Base-by-base conservation (phyloP, 2,329 filamentous ascomycete genomes). In the Microascus cirrosus region DNA sequence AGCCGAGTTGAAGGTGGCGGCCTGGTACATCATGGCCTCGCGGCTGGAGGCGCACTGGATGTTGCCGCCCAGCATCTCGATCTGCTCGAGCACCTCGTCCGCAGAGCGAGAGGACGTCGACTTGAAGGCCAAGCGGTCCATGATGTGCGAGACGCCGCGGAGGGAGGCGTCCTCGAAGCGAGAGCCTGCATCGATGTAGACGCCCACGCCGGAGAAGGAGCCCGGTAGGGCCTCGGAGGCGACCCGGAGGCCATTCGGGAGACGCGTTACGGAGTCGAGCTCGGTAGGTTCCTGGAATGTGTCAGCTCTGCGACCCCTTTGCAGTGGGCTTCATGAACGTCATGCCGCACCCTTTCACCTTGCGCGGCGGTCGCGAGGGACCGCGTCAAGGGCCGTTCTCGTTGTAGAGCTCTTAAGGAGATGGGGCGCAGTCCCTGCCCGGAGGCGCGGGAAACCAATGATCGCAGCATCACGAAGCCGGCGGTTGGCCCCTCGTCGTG, bases 11-110 rank as follows among this genome's bases (percentile, higher is more conserved):
- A 99, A 99, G 34, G 92, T 96, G 28, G 94, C 94, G 1, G 91
- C 90, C 73, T 99, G 94, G 77, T 99, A 99, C 94, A 99, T 99
- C 74, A 99, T 83, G 59, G 90, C 90, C 73, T 99, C 94, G 63
- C 94, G 82, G 1, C 91, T 95, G 1, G 92, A 96, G 12, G 93
- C 92, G 74, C 94, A 99, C 74, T 97, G 92, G 60, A 99, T 93
- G 70, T 96, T 96, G 35, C 94, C 94, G 39, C 94, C 94, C 2
- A 99, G 77, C 0, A 85, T 86, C 73, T 97, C 94, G 36, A 96
- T 81, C 36, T 85, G 79, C 71, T 96, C 90, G 22, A 96, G 77
- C 85, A 97, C 94, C 64, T 91, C 79, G 71, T 96, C 92, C 58
- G 85, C 84, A 0, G 83, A 83, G 60, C 85, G 84, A 39, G 77